Evolutionary conservation across 2,329 filamentous ascomycete genomes (phyloP).

Genomic region (Pseudofabraea citricarpa): DNA sequence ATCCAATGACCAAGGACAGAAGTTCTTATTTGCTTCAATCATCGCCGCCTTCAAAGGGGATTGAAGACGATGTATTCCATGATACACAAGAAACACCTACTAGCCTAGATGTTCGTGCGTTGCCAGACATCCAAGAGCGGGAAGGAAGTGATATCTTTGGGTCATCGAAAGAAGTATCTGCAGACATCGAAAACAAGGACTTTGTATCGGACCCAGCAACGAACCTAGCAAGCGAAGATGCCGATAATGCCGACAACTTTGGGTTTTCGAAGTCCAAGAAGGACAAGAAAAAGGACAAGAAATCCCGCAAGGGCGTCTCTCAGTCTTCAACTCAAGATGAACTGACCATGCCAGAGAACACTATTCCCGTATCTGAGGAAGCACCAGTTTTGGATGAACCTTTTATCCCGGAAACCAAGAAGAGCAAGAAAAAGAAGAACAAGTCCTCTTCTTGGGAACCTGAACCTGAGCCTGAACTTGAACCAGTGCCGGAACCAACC

Average conservation of each 20-base stretch:
- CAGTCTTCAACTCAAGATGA: constrained; percentile 11
- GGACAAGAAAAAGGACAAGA: constrained; percentile 34
- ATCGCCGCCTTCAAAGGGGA: constrained; percentile 25
- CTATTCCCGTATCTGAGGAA: neutral
- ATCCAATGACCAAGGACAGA: constrained; percentile 37
- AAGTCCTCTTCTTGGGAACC: too few relatives aligned
- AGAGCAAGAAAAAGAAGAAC: constrained; percentile 26
- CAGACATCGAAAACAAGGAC: too few relatives aligned
- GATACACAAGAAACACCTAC: constrained; percentile 2
- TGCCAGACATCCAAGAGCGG: constrained; percentile 17
- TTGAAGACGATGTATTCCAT: constrained; percentile 9
- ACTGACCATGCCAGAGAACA: constrained; percentile 2
- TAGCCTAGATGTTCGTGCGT: constrained; percentile 3
- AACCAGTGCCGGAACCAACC: too few relatives aligned
- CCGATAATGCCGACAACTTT: constrained; percentile 9
- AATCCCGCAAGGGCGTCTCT: constrained; percentile 13
- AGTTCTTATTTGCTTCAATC: constrained; percentile 38
- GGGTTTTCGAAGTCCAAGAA: constrained; percentile 30
- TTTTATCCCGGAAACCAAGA: constrained; percentile 9
- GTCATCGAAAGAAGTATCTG: neutral
- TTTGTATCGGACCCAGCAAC: too few relatives aligned
- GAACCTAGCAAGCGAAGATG: too few relatives aligned
- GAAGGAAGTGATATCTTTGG: constrained; percentile 8
- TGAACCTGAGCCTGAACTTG: too few relatives aligned
- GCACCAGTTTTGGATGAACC: constrained; percentile 3